A percentile compares a stretch with the other conserved stretches of the same genome.
These are phyloP conservation scores for Pistacia atlantica DNA, from an alignment of 345 rosid genomes.

Conservation along the genomic window DNA sequence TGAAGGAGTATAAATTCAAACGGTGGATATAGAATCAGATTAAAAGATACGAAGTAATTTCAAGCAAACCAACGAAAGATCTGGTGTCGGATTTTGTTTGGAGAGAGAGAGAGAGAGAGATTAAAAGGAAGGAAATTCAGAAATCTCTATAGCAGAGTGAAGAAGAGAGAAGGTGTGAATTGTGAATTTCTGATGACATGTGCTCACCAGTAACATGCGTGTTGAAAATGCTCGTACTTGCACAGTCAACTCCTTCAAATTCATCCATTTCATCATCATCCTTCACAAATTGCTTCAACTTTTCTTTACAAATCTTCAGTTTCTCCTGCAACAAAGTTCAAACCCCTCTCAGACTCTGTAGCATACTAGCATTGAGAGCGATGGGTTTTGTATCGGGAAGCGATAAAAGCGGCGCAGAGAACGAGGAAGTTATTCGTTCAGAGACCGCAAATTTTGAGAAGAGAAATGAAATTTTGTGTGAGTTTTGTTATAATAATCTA, in stretches of 20 bases:
- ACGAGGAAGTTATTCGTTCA: not conserved
- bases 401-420: not conserved
- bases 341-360: constrained; percentile 20
- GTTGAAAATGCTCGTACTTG: constrained; percentile 6
- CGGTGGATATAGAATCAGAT: too few species aligned
- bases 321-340: constrained; percentile 40
- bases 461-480: not conserved
- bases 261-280: constrained; percentile 34
- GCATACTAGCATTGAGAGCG: not conserved
- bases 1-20: too few species aligned
- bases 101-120: too few species aligned
- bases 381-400: not conserved
- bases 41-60: too few species aligned
- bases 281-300: constrained; percentile 24
- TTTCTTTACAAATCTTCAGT: constrained; percentile 29
- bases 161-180: too few species aligned
- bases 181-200: too few species aligned
- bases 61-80: too few species aligned
- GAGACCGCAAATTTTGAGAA: not conserved
- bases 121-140: too few species aligned
- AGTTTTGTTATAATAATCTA: too few species aligned
- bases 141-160: too few species aligned
- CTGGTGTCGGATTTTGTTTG: too few species aligned
- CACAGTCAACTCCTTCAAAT: constrained; percentile 26
- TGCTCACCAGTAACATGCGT: too few species aligned